Conservation (phyloP, 1,284 basidiomycete species). For the Pholiota adiposa region DNA sequence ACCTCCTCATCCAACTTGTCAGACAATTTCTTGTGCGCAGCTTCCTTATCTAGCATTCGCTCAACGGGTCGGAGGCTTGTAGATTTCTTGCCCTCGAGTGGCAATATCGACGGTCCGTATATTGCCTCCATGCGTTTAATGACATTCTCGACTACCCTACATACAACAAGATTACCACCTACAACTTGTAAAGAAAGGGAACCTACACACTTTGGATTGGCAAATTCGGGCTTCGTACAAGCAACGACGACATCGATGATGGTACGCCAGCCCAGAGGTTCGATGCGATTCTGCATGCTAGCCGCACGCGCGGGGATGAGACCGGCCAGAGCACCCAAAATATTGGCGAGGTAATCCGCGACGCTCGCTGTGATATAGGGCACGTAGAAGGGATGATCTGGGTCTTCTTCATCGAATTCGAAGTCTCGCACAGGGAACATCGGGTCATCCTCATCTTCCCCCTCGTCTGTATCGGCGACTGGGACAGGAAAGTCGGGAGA, state of each 20-base stretch:
- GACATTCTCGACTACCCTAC: slow-evolving; percentile 43
- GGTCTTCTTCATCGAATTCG: slow-evolving; percentile 26
- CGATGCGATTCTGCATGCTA: slow-evolving; percentile 55
- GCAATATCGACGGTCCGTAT: slow-evolving; percentile 27
- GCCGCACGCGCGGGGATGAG: slow-evolving; percentile 50
- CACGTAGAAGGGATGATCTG: slow-evolving; percentile 29
- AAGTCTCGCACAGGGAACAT: slow-evolving; percentile 16
- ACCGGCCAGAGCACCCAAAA: slow-evolving; percentile 48
- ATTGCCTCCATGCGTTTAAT: slow-evolving; percentile 40
- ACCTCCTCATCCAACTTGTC: background rate
- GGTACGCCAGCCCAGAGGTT: slow-evolving; percentile 53
- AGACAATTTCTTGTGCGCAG: background rate
- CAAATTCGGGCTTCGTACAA: slow-evolving; percentile 36
- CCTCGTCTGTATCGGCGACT: slow-evolving; percentile 10
- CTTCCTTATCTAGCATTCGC: slow-evolving; percentile 1
- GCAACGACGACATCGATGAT: slow-evolving; percentile 49
- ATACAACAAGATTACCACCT: slow-evolving; percentile 20
- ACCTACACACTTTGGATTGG: slow-evolving; percentile 44
- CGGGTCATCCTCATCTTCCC: slow-evolving; percentile 16
- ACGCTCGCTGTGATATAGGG: slow-evolving; percentile 39
- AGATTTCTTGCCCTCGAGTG: slow-evolving; percentile 19
- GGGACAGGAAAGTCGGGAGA: slow-evolving; percentile 17
- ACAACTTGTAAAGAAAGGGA: slow-evolving; percentile 2
- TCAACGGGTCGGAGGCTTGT: slow-evolving; percentile 18
- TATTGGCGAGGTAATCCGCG: slow-evolving; percentile 44